These are phyloP conservation scores for Endothia cerciana DNA, from an alignment of 2,329 filamentous ascomycete genomes.

Conservation along the genomic window DNA sequence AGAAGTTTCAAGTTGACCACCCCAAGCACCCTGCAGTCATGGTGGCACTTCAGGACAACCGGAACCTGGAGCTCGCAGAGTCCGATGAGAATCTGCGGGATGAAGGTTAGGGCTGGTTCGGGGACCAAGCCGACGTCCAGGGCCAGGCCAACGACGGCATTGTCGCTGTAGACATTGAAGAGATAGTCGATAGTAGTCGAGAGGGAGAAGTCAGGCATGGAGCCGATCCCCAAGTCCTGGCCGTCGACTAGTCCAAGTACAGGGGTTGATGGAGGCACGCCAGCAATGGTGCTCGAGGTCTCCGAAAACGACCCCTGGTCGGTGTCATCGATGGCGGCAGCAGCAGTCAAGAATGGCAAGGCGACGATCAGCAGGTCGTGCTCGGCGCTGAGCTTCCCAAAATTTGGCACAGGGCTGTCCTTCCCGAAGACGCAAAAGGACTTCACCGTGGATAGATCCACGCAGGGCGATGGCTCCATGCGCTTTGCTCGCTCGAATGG, in stretches of 20 bases:
- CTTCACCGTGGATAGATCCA: constrained; percentile 27
- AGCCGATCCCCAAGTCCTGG: constrained; percentile 24
- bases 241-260: constrained; percentile 31
- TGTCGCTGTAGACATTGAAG: constrained; percentile 25
- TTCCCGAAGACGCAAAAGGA: constrained; percentile 31
- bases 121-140: constrained; percentile 23
- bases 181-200: constrained; percentile 26
- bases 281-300: constrained; percentile 29
- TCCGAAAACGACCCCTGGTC: constrained; percentile 27
- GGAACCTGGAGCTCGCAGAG: constrained; percentile 29
- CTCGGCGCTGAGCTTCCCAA: constrained; percentile 27
- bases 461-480: constrained; percentile 25
- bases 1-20: constrained; percentile 39
- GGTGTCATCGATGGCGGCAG: constrained; percentile 18
- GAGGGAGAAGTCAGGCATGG: constrained; percentile 9
- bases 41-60: constrained; percentile 33
- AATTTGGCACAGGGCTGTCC: constrained; percentile 27
- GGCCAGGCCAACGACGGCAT: constrained; percentile 29
- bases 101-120: constrained; percentile 4
- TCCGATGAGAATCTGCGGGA: constrained; percentile 25
- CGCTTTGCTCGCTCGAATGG: constrained; percentile 21
- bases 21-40: constrained; percentile 31
- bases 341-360: constrained; percentile 21
- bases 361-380: constrained; percentile 31
- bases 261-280: constrained; percentile 21